These are phyloP conservation scores for Bathelium albidoporum DNA, from an alignment of 495 filamentous ascomycete genomes.

Conservation along the genomic window DNA sequence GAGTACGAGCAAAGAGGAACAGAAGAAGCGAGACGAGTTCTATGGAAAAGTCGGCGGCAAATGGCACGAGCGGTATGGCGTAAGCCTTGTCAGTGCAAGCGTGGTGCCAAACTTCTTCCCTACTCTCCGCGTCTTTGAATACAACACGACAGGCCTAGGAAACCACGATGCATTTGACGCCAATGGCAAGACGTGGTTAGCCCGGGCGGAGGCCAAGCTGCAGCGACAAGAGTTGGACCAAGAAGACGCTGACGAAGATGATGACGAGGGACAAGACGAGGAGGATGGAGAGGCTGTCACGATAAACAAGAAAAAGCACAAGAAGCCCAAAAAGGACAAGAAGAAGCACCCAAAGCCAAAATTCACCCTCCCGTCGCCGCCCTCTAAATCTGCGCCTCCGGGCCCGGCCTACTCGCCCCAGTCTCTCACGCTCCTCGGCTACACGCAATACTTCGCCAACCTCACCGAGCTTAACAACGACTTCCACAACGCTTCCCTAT, in stretches of 20 bases:
- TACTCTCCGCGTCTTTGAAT: conserved; percentile 74
- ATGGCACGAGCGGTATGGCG: conserved; percentile 75
- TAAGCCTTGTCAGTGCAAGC: conserved; percentile 70
- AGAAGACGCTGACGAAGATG: conserved; percentile 7
- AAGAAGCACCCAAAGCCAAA: conserved; percentile 45
- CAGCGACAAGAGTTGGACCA: background rate
- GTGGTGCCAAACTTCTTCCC: conserved; percentile 92
- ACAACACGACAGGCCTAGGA: conserved; percentile 80
- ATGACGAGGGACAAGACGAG: conserved; percentile 5
- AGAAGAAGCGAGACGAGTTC: conserved; percentile 31
- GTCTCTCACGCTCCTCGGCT: conserved; percentile 60
- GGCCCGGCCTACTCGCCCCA: conserved; percentile 91
- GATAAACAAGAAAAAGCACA: conserved; percentile 32
- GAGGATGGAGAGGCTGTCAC: conserved; percentile 12
- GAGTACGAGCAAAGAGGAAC: conserved; percentile 34
- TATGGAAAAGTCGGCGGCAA: conserved; percentile 61
- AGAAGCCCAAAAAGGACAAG: conserved; percentile 40
- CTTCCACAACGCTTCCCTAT: conserved; percentile 28
- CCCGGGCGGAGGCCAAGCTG: background rate
- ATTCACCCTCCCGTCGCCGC: conserved; percentile 58
- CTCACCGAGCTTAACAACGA: conserved; percentile 75
- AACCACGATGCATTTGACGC: conserved; percentile 14
- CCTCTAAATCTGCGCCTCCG: conserved; percentile 61
- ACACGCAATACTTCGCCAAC: conserved; percentile 89
- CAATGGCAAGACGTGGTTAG: background rate